Percentiles rank a stretch among this genome's conserved stretches.
phyloP scores from a whole-genome alignment of 1,139 yeast species.

The Lodderomyces oxycetoniae region DNA sequence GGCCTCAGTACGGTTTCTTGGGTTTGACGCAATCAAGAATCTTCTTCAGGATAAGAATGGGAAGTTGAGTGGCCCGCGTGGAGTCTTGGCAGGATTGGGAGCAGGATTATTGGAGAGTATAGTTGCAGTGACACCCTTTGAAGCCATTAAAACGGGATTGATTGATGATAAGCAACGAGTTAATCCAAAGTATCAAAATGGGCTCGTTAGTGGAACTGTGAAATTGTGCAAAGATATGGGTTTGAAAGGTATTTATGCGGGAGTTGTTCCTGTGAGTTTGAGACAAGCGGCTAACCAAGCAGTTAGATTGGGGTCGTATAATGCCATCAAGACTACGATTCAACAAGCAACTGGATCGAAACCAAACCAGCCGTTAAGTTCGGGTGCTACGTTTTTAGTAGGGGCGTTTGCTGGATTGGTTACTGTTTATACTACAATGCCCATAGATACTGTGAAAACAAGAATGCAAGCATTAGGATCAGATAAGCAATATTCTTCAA shows the following conservation, averaged over 20 bases:
- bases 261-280: slow-evolving; percentile 86
- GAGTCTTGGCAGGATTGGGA: slow-evolving; percentile 91
- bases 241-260: slow-evolving; percentile 77
- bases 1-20: slow-evolving; percentile 89
- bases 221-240: slow-evolving; percentile 74
- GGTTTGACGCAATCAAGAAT: slow-evolving; percentile 82
- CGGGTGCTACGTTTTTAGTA: slow-evolving; percentile 76
- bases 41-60: slow-evolving; percentile 79
- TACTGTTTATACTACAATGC: slow-evolving; percentile 96
- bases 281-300: slow-evolving; percentile 96
- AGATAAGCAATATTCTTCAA: slow-evolving; percentile 61
- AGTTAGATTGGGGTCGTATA: slow-evolving; percentile 89
- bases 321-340: slow-evolving; percentile 74
- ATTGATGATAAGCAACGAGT: slow-evolving; percentile 84
- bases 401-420: slow-evolving; percentile 93
- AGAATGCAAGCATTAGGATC: slow-evolving; percentile 96
- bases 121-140: slow-evolving; percentile 94
- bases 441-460: slow-evolving; percentile 94
- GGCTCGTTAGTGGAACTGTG: slow-evolving; percentile 58
- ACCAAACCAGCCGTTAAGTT: slow-evolving; percentile 69
- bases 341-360: slow-evolving; percentile 67
- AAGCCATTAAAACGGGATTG: slow-evolving; percentile 91
- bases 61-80: slow-evolving; percentile 80
- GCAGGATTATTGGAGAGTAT: slow-evolving; percentile 93
- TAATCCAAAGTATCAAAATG: slow-evolving; percentile 71